Conservation (phyloP, 345 rosid genomes). For the Heritiera littoralis region DNA sequence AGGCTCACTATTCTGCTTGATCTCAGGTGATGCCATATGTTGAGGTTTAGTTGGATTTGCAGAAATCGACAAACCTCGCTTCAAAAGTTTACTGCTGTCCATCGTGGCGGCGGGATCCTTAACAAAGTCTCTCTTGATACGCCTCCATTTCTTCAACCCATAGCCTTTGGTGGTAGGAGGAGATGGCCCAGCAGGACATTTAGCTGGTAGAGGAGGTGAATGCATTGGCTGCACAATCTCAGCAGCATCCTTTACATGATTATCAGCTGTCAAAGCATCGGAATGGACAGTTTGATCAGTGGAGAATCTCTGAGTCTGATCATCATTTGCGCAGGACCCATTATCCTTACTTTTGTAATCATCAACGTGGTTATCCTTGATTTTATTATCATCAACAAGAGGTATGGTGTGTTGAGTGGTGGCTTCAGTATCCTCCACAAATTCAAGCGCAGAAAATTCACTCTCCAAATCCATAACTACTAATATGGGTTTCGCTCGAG, state of each 20-base stretch:
- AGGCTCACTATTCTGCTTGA: conserved; percentile 44
- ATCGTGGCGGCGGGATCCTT: conserved; percentile 44
- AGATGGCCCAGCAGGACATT: conserved; percentile 34
- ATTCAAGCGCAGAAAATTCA: conserved; percentile 47
- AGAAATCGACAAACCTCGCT: conserved; percentile 59
- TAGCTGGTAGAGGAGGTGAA: conserved; percentile 24
- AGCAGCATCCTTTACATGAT: conserved; percentile 20
- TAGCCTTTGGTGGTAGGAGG: conserved; percentile 50
- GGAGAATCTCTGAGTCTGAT: conserved; percentile 27
- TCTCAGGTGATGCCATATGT: conserved; percentile 31
- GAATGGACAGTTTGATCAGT: conserved; percentile 20
- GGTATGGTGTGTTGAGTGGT: conserved; percentile 24
- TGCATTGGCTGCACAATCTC: conserved; percentile 22
- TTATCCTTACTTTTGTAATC: conserved; percentile 31
- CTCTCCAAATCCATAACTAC: conserved; percentile 46
- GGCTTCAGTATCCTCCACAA: conserved; percentile 55
- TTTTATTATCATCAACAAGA: conserved; percentile 22
- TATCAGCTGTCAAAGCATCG: conserved; percentile 19
- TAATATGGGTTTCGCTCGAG: conserved; percentile 18
- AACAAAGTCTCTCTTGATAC: conserved; percentile 60
- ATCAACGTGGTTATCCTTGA: conserved; percentile 34
- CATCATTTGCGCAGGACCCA: conserved; percentile 41
- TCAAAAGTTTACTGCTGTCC: conserved; percentile 57
- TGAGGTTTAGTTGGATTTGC: conserved; percentile 45
- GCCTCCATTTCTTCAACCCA: conserved; percentile 86